Evolutionary conservation across 2,329 filamentous ascomycete species (phyloP), one percentile per base, ranked within the genome.

Genomic region (Phialophora chinensis): DNA sequence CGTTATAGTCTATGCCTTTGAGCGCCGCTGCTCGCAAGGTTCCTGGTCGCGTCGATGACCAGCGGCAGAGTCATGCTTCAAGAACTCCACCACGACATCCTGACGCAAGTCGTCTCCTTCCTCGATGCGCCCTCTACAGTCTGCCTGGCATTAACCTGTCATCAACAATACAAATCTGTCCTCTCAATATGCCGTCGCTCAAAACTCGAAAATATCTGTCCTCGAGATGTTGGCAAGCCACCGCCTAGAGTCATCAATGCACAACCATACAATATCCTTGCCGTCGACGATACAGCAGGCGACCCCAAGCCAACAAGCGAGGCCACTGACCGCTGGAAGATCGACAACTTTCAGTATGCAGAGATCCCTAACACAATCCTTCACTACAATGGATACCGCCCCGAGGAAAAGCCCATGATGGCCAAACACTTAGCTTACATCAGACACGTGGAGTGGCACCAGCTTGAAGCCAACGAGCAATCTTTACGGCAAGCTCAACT

Each of bases 181-280:
- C 49, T 52, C 20, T 52, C 25, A 10, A 27, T 52, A 52, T 52
- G 49, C 12, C 49, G 49, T 12, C 25, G 49, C 49, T 25, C 20
- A 29, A 11, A 17, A 5, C 49, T 52, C 25, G 49, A 52, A 52
- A 23, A 52, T 1, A 52, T 52, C 49, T 52, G 49, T 27, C 49
- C 49, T 23, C 23, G 23, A 27, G 49, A 52, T 52, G 49, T 52
- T 29, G 49, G 49, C 49, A 52, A 52, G 23, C 49, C 49, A 52
- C 20, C 20, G 11, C 49, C 49, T 29, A 52, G 11, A 23, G 20
- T 29, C 49, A 52, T 52, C 49, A 23, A 29, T 14, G 49, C 10
- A 52, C 49, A 52, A 52, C 20, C 49, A 29, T 52, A 12, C 49
- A 52, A 52, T 7, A 14, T 27, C 10, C 49, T 52, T 52, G 49